These are phyloP conservation scores for Cyberlindnera xishuangbannaensis DNA, from an alignment of 805 yeast genomes.

Conservation along the genomic window DNA sequence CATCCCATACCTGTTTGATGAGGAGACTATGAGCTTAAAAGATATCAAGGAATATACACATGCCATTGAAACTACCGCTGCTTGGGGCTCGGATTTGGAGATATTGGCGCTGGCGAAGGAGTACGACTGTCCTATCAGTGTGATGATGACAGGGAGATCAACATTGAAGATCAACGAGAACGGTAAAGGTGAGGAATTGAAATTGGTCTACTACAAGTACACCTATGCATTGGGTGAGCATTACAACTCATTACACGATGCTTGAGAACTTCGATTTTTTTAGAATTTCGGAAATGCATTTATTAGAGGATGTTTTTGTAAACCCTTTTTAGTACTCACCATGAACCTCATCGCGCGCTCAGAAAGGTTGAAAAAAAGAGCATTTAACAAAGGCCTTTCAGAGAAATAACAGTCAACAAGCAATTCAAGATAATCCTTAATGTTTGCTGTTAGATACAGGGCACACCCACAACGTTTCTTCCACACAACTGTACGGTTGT, in stretches of 20 bases:
- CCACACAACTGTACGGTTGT: neutral
- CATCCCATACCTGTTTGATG: constrained; percentile 80
- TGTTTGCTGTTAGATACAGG: too few relatives aligned
- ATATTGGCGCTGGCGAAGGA: constrained; percentile 71
- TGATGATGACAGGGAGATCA: constrained; percentile 73
- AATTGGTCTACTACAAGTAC: constrained; percentile 78
- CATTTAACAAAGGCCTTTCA: neutral
- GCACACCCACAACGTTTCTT: neutral
- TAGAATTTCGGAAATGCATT: neutral
- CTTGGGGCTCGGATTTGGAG: constrained; percentile 98
- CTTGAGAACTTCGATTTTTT: too few relatives aligned
- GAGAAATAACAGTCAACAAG: neutral
- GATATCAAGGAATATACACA: constrained; percentile 64
- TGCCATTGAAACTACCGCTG: constrained; percentile 67
- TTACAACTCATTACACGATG: constrained; percentile 72
- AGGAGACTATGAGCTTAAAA: constrained; percentile 54
- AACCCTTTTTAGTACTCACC: too few relatives aligned
- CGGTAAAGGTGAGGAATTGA: constrained; percentile 43
- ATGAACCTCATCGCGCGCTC: neutral
- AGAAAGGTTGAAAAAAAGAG: constrained; percentile 1
- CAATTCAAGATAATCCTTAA: too few relatives aligned
- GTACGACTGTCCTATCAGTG: constrained; percentile 68
- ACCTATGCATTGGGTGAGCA: constrained; percentile 91
- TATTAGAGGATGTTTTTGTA: neutral
- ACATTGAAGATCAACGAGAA: constrained; percentile 57